These are phyloP conservation scores for Sedum album DNA, from an alignment of 164 flowering plant species.

Conservation along the genomic window DNA sequence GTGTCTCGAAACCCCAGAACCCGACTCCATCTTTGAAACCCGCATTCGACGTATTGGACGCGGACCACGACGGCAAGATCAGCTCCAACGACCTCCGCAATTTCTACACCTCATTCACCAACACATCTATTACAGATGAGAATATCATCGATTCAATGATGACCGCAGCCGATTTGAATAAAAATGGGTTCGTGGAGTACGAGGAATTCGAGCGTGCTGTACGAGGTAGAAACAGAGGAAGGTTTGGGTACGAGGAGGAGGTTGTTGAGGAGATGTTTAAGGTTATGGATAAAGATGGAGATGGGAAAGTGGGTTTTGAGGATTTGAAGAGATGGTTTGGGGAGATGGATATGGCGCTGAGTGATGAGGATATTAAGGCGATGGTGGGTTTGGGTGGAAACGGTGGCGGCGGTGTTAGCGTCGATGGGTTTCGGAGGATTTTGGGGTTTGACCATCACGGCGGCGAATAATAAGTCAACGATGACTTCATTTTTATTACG, in stretches of 20 bases:
- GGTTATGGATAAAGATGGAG: conserved; percentile 82
- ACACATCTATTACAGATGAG: conserved; percentile 20
- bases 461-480: too few species aligned
- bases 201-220: conserved; percentile 63
- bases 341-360: conserved; percentile 33
- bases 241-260: conserved; percentile 2
- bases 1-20: too few species aligned
- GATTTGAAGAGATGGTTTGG: conserved; percentile 61
- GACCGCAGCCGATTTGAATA: not conserved
- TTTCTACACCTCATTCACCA: conserved; percentile 32
- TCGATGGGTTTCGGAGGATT: conserved; percentile 30
- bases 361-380: conserved; percentile 60
- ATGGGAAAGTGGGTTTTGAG: conserved; percentile 56
- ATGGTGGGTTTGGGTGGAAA: conserved; percentile 80
- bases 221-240: not conserved
- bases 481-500: too few species aligned
- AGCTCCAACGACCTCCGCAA: conserved; percentile 62
- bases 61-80: conserved; percentile 84
- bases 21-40: conserved; percentile 3
- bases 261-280: conserved; percentile 36
- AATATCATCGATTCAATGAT: conserved; percentile 44
- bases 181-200: conserved; percentile 1
- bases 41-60: conserved; percentile 74
- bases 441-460: conserved; percentile 54
- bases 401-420: not conserved